These are phyloP conservation scores for Plasmopara muralis DNA, from an alignment of 352 stramenopile genomes.

Conservation along the genomic window DNA sequence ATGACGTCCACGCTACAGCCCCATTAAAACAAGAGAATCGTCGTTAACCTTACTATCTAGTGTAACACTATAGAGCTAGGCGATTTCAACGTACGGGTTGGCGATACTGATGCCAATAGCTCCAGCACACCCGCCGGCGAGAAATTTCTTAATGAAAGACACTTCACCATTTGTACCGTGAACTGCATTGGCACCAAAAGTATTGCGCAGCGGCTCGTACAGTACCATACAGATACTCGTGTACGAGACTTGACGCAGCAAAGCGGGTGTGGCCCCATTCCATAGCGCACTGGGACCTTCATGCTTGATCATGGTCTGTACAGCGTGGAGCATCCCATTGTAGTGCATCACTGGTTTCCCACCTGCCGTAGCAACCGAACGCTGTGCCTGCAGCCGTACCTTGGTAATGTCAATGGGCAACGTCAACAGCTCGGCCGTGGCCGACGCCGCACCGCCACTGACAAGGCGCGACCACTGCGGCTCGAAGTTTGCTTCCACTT, in stretches of 20 bases:
- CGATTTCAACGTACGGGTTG: constrained; percentile 62
- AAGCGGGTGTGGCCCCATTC: constrained; percentile 70
- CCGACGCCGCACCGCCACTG: constrained; percentile 56
- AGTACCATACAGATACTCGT: constrained; percentile 83
- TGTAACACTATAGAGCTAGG: not conserved
- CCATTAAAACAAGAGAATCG: not conserved
- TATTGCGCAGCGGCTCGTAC: constrained; percentile 77
- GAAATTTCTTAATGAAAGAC: constrained; percentile 71
- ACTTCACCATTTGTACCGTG: constrained; percentile 38
- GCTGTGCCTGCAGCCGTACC: constrained; percentile 73
- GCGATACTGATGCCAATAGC: constrained; percentile 73
- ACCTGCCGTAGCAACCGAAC: constrained; percentile 20
- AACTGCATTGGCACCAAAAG: constrained; percentile 46
- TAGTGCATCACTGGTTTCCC: constrained; percentile 44
- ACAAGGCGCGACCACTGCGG: constrained; percentile 66
- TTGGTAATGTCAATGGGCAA: constrained; percentile 86
- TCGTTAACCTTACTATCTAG: not conserved
- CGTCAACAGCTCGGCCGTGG: constrained; percentile 71
- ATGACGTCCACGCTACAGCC: constrained; percentile 73
- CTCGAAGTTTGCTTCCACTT: constrained; percentile 42
- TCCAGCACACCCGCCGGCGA: constrained; percentile 69
- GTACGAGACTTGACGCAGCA: constrained; percentile 82
- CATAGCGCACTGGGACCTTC: constrained; percentile 61
- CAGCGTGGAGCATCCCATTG: constrained; percentile 70
- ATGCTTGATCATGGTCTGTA: constrained; percentile 56